These are phyloP conservation scores for Coprinellus aureogranulatus DNA, from an alignment of 768 basidiomycete species.

Conservation along the genomic window DNA sequence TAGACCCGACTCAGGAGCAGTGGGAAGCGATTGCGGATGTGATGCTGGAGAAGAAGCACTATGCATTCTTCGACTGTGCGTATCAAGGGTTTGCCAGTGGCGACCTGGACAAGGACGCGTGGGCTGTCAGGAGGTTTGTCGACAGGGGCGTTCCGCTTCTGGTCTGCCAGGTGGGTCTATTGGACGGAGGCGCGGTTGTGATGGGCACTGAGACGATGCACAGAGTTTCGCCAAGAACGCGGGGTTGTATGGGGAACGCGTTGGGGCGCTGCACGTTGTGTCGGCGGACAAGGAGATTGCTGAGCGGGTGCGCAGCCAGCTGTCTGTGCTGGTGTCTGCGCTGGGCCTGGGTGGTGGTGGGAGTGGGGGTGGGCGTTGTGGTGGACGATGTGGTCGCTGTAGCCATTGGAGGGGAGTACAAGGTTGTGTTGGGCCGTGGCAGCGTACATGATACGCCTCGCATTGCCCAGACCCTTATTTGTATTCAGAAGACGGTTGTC, in stretches of 20 bases:
- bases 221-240: constrained; percentile 98
- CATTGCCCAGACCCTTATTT: constrained; percentile 45
- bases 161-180: constrained; percentile 81
- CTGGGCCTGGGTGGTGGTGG: constrained; percentile 29
- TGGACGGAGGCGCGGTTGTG: not conserved
- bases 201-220: not conserved
- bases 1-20: constrained; percentile 86
- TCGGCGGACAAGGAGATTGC: constrained; percentile 63
- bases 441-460: constrained; percentile 58
- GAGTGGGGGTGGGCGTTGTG: constrained; percentile 23
- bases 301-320: constrained; percentile 75
- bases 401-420: constrained; percentile 25
- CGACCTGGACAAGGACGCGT: constrained; percentile 86
- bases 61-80: constrained; percentile 91
- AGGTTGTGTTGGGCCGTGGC: constrained; percentile 44
- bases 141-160: constrained; percentile 70
- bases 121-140: constrained; percentile 87
- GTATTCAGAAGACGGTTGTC: constrained; percentile 28
- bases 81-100: constrained; percentile 98
- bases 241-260: constrained; percentile 90
- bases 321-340: constrained; percentile 55
- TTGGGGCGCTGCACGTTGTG: constrained; percentile 90
- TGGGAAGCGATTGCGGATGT: constrained; percentile 77
- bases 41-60: constrained; percentile 73
- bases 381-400: constrained; percentile 17